Evolutionary conservation across 768 basidiomycete genomes (phyloP).

Genomic region (Lactifluus hygrophoroides): DNA sequence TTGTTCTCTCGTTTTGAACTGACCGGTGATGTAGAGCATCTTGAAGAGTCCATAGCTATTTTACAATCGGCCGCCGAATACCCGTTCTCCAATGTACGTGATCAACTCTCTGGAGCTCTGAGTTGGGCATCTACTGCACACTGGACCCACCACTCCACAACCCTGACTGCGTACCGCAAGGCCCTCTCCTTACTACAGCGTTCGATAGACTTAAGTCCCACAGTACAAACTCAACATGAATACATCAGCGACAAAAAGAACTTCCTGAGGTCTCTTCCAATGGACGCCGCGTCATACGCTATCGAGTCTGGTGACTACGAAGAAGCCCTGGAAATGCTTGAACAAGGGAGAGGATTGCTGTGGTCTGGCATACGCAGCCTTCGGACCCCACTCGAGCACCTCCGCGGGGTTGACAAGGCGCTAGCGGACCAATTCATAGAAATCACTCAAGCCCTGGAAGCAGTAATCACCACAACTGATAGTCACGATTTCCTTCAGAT

Average conservation of each 20-base stretch:
- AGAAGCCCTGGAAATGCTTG: not conserved
- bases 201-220: not conserved
- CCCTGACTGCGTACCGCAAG: not conserved
- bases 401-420: not conserved
- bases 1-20: not conserved
- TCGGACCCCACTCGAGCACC: not conserved
- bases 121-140: not conserved
- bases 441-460: not conserved
- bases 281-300: not conserved
- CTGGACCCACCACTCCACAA: not conserved
- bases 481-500: not conserved
- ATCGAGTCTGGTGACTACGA: not conserved
- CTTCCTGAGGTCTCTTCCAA: not conserved
- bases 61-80: not conserved
- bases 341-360: not conserved
- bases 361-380: not conserved
- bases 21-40: not conserved
- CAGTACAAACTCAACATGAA: not conserved
- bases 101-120: not conserved
- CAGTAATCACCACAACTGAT: not conserved
- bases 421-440: not conserved
- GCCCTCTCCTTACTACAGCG: not conserved
- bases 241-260: not conserved
- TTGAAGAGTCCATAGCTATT: not conserved
- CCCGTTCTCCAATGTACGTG: not conserved